phyloP scores from a whole-genome alignment of 306 rosid genomes.

The Prunus kanzakura region DNA sequence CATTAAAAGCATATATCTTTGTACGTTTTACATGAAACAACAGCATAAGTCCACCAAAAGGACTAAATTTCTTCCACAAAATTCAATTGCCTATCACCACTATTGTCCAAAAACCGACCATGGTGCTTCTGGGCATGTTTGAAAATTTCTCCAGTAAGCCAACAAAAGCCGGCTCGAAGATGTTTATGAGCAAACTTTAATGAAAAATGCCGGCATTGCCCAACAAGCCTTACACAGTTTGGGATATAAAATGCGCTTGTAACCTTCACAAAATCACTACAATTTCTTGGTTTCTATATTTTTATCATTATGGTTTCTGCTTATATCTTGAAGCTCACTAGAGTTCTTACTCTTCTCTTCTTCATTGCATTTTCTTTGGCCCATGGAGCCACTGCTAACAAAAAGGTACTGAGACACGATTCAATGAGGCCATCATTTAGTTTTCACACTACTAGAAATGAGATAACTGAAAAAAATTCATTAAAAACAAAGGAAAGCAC shows the following conservation, averaged over 20 bases:
- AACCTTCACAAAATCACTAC: conserved; percentile 9
- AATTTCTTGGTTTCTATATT: conserved; percentile 4
- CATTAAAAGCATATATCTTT: not conserved
- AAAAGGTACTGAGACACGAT: conserved; percentile 30
- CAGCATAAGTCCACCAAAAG: not conserved
- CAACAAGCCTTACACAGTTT: conserved; percentile 2
- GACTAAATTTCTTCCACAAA: not conserved
- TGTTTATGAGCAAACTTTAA: conserved; percentile 16
- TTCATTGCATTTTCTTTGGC: conserved; percentile 33
- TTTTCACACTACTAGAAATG: too few relatives aligned
- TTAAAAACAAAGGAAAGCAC: too few relatives aligned
- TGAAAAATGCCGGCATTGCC: conserved; percentile 39
- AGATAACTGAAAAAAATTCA: too few relatives aligned
- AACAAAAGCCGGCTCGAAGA: conserved; percentile 15
- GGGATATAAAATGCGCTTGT: conserved; percentile 34
- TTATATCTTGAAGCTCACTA: conserved; percentile 30
- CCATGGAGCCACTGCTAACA: conserved; percentile 37
- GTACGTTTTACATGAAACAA: not conserved
- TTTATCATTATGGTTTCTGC: not conserved
- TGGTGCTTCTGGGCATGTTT: not conserved
- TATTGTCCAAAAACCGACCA: not conserved
- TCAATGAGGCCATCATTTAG: not conserved
- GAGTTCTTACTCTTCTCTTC: conserved; percentile 31
- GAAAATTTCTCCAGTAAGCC: not conserved
- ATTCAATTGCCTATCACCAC: not conserved